These are phyloP conservation scores for Pseudonitzschia delicatissima DNA, from an alignment of 108 stramenopile genomes.

Conservation along the genomic window DNA sequence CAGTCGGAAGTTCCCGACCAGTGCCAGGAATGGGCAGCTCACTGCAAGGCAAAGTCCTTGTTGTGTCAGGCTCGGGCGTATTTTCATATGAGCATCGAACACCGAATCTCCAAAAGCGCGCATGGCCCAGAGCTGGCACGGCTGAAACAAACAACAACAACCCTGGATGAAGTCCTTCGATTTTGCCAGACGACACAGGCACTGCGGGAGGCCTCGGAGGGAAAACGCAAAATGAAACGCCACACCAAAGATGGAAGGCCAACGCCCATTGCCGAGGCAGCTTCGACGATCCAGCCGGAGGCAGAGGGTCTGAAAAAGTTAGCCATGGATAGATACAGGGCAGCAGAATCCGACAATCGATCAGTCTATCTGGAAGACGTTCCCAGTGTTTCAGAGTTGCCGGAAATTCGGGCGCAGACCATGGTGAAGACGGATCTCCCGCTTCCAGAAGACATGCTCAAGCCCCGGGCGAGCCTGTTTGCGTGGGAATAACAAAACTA, in stretches of 20 bases:
- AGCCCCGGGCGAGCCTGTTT: constrained; percentile 33
- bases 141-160: constrained; percentile 12
- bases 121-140: constrained; percentile 44
- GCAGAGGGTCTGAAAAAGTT: constrained; percentile 24
- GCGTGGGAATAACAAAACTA: constrained; percentile 11
- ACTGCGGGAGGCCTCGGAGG: constrained; percentile 12
- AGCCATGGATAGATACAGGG: constrained; percentile 30
- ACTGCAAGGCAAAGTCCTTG: constrained; percentile 44
- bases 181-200: constrained; percentile 20
- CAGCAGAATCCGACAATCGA: constrained; percentile 40
- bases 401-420: constrained; percentile 36
- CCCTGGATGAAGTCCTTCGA: constrained; percentile 18
- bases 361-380: constrained; percentile 42
- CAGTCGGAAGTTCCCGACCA: constrained; percentile 36
- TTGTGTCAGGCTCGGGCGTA: constrained; percentile 38
- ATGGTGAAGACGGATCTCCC: constrained; percentile 32
- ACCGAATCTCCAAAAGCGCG: constrained; percentile 18
- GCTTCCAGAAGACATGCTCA: constrained; percentile 34
- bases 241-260: neutral
- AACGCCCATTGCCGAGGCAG: constrained; percentile 1
- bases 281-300: constrained; percentile 17
- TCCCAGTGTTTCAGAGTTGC: constrained; percentile 23
- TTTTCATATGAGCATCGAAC: constrained; percentile 41
- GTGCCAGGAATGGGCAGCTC: constrained; percentile 38
- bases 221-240: too few species aligned